These are phyloP conservation scores for Candida wancherniae DNA, from an alignment of 805 yeast genomes.

Conservation along the genomic window DNA sequence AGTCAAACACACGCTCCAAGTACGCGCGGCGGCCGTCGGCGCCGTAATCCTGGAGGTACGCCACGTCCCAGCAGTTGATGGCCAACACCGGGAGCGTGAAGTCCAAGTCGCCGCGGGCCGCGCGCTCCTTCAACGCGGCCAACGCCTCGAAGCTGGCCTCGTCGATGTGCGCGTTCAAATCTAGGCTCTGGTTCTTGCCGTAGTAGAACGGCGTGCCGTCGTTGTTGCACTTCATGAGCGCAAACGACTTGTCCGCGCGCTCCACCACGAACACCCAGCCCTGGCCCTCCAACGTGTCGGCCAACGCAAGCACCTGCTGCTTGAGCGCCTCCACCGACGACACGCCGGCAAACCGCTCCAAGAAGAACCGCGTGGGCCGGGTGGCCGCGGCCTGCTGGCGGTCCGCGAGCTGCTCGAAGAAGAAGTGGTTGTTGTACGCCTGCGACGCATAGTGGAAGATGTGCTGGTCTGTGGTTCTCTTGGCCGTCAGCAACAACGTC, in stretches of 20 bases:
- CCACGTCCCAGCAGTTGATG: constrained; percentile 83
- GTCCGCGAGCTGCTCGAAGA: constrained; percentile 57
- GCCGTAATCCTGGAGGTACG: constrained; percentile 85
- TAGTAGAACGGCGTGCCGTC: constrained; percentile 75
- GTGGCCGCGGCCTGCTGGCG: constrained; percentile 28
- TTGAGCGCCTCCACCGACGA: constrained; percentile 47
- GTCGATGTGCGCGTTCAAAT: constrained; percentile 68
- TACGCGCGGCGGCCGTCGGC: constrained; percentile 66
- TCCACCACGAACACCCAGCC: constrained; percentile 79
- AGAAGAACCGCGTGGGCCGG: constrained; percentile 33
- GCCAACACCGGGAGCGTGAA: constrained; percentile 71
- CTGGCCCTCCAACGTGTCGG: constrained; percentile 54
- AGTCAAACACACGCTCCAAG: constrained; percentile 68
- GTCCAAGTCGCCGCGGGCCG: constrained; percentile 44
- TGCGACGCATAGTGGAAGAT: constrained; percentile 88
- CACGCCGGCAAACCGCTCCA: constrained; percentile 35
- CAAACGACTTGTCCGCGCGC: constrained; percentile 52
- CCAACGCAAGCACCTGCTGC: constrained; percentile 43
- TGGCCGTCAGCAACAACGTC: constrained; percentile 61
- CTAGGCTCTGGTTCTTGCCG: constrained; percentile 65
- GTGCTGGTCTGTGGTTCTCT: constrained; percentile 58
- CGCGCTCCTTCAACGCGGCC: constrained; percentile 38
- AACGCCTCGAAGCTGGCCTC: constrained; percentile 49
- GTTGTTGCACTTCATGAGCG: constrained; percentile 54
- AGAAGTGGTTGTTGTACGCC: constrained; percentile 87